Base-by-base conservation (phyloP, 371 early-diverging fungal species). In the Blyttiomyces sp. region DNA sequence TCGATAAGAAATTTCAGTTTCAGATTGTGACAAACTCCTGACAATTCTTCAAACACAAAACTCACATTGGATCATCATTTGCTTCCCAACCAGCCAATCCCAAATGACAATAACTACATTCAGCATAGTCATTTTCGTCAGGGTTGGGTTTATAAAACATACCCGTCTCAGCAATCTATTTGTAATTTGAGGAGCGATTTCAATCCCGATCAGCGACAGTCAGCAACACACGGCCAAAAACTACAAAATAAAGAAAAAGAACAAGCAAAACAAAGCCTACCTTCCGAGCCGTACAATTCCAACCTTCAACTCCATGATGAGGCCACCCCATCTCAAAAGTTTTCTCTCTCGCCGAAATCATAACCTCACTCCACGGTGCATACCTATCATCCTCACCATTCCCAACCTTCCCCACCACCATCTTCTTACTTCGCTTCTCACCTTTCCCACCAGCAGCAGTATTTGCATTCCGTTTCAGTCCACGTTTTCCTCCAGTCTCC, bases 81-180 rank as follows among this genome's bases (percentile, higher is more conserved):
- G 32, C n/a, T 33, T 63, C 63, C 63, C 63, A 63, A 21, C 63
- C 57, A 4, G 49, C 63, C 6, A 63, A 35, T 9, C 63, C 57
- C 5, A 63, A 35, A 13, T 57, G 49, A 28, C 63, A 63, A 35
- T 63, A 63, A 9, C 24, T 49, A 28, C 63, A 63, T n/a, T 36
- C 26, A 3, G 63, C 63, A 32, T 57, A 51, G 30, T 63, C 63
- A 23, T n/a, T 9, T 34, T 63, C 63, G 32, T 56, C 48, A 21
- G 21, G 23, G 19, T 23, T 30, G 17, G 57, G 57, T 23, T 30
- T 16, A 30, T 50, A 63, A 27, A 49, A 48, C 48, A 56, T 50
- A 16, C 57, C 63, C 7, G 57, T 50, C 28, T 7, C 19, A 6
- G 57, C 63, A 17, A 57, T 57, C 57, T 57, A 17, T 5, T 1